These are phyloP conservation scores for Entophlyctis helioformis DNA, from an alignment of 192 early-diverging fungal genomes.

Conservation along the genomic window DNA sequence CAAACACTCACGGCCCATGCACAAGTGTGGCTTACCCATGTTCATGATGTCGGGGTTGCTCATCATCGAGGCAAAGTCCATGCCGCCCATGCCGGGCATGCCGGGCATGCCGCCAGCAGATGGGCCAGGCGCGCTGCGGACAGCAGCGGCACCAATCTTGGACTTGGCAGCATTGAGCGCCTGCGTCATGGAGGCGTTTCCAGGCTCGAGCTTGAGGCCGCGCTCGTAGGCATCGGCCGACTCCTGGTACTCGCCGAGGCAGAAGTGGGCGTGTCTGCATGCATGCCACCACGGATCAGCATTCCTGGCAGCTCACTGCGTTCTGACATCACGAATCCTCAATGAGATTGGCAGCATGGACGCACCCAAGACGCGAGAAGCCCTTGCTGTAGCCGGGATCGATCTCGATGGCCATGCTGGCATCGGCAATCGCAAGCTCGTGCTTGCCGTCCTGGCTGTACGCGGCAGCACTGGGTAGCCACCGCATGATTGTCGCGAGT, in stretches of 20 bases:
- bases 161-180: slow-evolving; percentile 58
- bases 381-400: slow-evolving; percentile 88
- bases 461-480: slow-evolving; percentile 68
- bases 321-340: too few species aligned
- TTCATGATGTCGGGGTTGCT: slow-evolving; percentile 90
- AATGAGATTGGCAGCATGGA: too few species aligned
- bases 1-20: slow-evolving; percentile 1
- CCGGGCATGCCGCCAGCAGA: slow-evolving; percentile 27
- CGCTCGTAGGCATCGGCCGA: slow-evolving; percentile 85
- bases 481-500: background rate
- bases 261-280: slow-evolving; percentile 69
- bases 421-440: slow-evolving; percentile 77
- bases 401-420: slow-evolving; percentile 68
- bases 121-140: slow-evolving; percentile 1
- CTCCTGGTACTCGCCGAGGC: slow-evolving; percentile 67
- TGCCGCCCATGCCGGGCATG: slow-evolving; percentile 38
- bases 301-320: too few species aligned
- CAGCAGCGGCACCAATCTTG: slow-evolving; percentile 11
- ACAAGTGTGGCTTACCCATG: slow-evolving; percentile 47
- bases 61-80: slow-evolving; percentile 74
- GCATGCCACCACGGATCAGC: too few species aligned
- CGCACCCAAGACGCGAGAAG: slow-evolving; percentile 78
- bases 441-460: slow-evolving; percentile 82
- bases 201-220: slow-evolving; percentile 64
- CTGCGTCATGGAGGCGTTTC: slow-evolving; percentile 70